Percentiles rank a stretch among this genome's conserved stretches.
These are phyloP conservation scores for Sclerotiophoma versabilis DNA, from an alignment of 2,329 filamentous ascomycete species.

Conservation along the genomic window DNA sequence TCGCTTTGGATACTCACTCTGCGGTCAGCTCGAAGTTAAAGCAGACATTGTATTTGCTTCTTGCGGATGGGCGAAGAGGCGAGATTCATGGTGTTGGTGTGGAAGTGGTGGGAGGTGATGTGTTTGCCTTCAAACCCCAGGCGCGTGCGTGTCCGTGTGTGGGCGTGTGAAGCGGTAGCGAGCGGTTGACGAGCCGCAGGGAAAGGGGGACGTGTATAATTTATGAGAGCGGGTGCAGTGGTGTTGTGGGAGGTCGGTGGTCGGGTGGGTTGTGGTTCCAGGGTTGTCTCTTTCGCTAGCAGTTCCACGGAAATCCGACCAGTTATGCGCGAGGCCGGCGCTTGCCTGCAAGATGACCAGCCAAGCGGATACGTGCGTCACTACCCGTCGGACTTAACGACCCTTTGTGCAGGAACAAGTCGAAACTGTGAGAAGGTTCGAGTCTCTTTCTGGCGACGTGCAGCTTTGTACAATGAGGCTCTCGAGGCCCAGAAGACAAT, in stretches of 20 bases:
- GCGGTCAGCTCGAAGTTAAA: conserved; percentile 36
- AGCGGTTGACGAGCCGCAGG: conserved; percentile 4
- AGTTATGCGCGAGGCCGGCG: conserved; percentile 15
- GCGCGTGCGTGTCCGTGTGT: conserved; percentile 8
- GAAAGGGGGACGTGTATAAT: conserved; percentile 3
- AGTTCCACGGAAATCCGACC: conserved; percentile 4
- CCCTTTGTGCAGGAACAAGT: conserved; percentile 14
- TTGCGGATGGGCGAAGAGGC: conserved; percentile 36
- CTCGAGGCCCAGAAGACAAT: conserved; percentile 13
- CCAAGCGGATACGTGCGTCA: conserved; percentile 15
- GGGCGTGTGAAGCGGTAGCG: conserved; percentile 26
- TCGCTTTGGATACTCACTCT: conserved; percentile 24
- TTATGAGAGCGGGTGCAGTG: conserved; percentile 16
- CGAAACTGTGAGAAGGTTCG: conserved; percentile 2
- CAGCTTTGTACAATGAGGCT: conserved; percentile 19
- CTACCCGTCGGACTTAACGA: conserved; percentile 14
- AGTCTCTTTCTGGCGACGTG: conserved; percentile 6
- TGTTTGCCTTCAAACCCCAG: conserved; percentile 5
- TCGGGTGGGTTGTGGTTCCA: conserved; percentile 12
- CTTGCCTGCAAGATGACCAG: conserved; percentile 15
- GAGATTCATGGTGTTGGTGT: conserved; percentile 30
- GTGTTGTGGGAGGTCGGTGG: conserved; percentile 17
- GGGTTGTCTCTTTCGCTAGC: conserved; percentile 15
- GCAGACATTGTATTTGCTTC: conserved; percentile 37
- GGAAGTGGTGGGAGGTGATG: conserved; percentile 15